Evolutionary conservation across 2,329 filamentous ascomycete genomes (phyloP), one percentile per base, ranked within the genome.

Genomic region (Beauveria pseudobassiana): DNA sequence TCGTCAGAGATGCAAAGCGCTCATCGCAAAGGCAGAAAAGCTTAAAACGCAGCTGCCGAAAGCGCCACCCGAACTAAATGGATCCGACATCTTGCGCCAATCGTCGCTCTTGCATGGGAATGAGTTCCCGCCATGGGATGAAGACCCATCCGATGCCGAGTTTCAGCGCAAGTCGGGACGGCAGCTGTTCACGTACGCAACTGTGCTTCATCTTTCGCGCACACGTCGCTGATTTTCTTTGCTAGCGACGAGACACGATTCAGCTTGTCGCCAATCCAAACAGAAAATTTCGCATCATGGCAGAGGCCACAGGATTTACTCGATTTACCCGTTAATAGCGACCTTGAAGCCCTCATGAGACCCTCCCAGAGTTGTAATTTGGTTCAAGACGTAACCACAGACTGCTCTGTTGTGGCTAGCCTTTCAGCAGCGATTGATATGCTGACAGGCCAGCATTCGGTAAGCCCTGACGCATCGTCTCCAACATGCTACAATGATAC

Each of bases 391-490:
- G 87, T 96, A 63, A 93, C 93, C 5, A 96, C 93, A 0, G 95
- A 99, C 73, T 99, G 95, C 71, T 98, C 95, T 1, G 93, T 99
- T 3, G 93, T 99, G 30, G 95, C 95, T 18, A 97, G 95, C 72
- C 81, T 99, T 6, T 97, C 93, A 71, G 92, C 93, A 28, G 87
- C 85, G 26, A 87, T 88, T 63, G 87, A 87, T 46, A 81, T 87
- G 9, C 82, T 87, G 64, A 86, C 86, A 20, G 88, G 88, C 2
- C 82, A 88, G 72, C 80, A 82, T 43, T 86, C 87, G 72, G 89
- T 91, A 78, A 65, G 77, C 10, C 26, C 9, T 45, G 10, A 14
- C 1, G 6, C 12, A 14, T 4, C 9, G 28, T 20, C 24, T 38
- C 14, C n/a, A 20, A 3, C 7, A 49, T 22, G 3, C n/a, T 51